phyloP scores from a whole-genome alignment of 441 rosid species.

The Euphorbia celastroides region DNA sequence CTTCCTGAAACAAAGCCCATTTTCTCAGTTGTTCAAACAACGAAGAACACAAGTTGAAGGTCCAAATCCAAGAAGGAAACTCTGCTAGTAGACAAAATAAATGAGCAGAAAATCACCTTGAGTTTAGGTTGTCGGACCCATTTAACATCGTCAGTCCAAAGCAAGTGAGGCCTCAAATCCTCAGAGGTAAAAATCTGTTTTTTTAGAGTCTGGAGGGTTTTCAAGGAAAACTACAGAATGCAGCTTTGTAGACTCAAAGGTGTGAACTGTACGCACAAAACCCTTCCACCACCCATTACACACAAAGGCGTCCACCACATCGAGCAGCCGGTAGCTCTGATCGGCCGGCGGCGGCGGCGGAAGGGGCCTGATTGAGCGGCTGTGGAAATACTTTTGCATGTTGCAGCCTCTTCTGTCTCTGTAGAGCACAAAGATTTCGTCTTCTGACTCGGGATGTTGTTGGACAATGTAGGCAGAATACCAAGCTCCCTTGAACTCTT shows the following conservation, averaged over 20 bases:
- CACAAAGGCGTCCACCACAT: conserved; percentile 24
- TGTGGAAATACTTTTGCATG: background rate
- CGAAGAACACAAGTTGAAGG: too few species aligned
- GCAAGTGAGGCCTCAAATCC: conserved; percentile 22
- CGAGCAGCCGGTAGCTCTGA: background rate
- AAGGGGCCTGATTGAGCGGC: too few species aligned
- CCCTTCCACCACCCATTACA: conserved; percentile 30
- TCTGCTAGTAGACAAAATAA: too few species aligned
- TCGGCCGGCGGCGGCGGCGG: conserved; percentile 10
- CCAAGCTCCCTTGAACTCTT: background rate
- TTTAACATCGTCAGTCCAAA: conserved; percentile 12
- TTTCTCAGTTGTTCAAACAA: too few species aligned
- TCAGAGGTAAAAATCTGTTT: background rate
- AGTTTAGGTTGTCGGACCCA: too few species aligned
- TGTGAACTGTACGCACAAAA: conserved; percentile 6
- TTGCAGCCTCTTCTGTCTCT: background rate
- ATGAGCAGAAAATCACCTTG: too few species aligned
- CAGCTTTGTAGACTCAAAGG: background rate
- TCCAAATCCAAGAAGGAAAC: too few species aligned
- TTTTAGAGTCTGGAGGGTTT: too few species aligned
- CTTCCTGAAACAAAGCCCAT: too few species aligned
- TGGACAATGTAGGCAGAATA: background rate
- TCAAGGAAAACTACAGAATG: conserved; percentile 11
- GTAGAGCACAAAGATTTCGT: conserved; percentile 1
- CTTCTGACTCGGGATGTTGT: background rate